Evolutionary conservation across 2,329 filamentous ascomycete genomes (phyloP).

Genomic region (Chaetothyriales sp.): DNA sequence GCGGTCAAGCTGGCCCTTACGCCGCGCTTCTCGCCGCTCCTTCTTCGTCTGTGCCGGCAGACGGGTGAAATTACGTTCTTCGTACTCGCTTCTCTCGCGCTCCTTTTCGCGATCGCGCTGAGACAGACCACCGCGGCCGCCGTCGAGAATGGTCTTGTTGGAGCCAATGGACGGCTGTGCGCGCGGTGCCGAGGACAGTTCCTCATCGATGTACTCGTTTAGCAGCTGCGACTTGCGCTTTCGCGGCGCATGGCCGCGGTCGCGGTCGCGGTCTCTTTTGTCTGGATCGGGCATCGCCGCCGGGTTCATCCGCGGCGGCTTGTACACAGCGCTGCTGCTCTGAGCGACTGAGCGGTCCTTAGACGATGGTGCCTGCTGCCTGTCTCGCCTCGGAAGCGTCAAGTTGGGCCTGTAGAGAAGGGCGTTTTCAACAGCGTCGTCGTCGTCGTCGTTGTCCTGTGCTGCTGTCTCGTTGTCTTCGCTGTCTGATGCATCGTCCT

Average conservation of each 20-base stretch:
- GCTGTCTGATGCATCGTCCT: slow-evolving; percentile 25
- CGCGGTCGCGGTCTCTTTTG: slow-evolving; percentile 42
- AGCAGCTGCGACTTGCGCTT: slow-evolving; percentile 67
- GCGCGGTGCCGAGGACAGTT: slow-evolving; percentile 67
- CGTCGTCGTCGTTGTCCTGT: slow-evolving; percentile 47
- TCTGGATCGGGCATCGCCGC: slow-evolving; percentile 56
- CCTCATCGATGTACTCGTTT: slow-evolving; percentile 79
- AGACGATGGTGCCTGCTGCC: background rate
- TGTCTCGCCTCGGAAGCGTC: background rate
- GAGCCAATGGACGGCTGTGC: slow-evolving; percentile 86
- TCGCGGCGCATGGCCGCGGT: slow-evolving; percentile 34
- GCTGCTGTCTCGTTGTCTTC: slow-evolving; percentile 39
- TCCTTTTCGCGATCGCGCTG: slow-evolving; percentile 63
- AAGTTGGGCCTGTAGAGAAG: slow-evolving; percentile 1
- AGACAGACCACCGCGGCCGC: slow-evolving; percentile 68
- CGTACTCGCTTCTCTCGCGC: slow-evolving; percentile 67
- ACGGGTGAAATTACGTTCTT: slow-evolving; percentile 83
- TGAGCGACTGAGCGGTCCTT: slow-evolving; percentile 8
- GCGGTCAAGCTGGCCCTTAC: slow-evolving; percentile 26
- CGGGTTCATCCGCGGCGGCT: slow-evolving; percentile 75
- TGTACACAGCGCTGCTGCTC: slow-evolving; percentile 56
- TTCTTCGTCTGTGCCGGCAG: slow-evolving; percentile 81
- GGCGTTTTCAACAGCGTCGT: background rate
- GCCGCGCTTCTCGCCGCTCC: slow-evolving; percentile 49
- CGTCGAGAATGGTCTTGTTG: slow-evolving; percentile 53